Evolutionary conservation across 1,284 basidiomycete species (phyloP).

Genomic region (Puccinia polysora): DNA sequence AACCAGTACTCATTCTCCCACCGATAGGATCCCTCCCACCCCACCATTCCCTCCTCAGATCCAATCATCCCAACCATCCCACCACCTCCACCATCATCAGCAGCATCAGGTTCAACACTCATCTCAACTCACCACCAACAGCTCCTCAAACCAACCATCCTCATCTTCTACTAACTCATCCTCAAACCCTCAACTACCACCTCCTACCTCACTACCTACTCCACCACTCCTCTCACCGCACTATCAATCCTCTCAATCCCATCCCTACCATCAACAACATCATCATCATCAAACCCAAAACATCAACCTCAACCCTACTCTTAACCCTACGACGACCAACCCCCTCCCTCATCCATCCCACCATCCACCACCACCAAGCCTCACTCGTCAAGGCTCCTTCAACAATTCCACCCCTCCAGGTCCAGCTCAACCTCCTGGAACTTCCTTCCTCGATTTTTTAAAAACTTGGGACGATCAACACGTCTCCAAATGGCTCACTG

Average conservation of each 20-base stretch:
- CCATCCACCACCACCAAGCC: background rate
- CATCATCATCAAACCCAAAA: background rate
- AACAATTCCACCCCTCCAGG: constrained; percentile 5
- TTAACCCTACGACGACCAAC: background rate
- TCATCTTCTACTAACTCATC: background rate
- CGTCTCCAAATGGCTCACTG: constrained; percentile 46
- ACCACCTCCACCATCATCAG: no score
- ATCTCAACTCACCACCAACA: no score
- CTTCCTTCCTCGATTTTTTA: constrained; percentile 28
- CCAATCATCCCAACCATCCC: constrained; percentile 5
- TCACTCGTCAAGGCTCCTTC: constrained; percentile 8
- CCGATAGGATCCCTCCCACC: constrained; percentile 6
- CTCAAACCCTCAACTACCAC: background rate
- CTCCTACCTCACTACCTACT: background rate
- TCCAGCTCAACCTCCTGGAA: background rate
- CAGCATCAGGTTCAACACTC: no score
- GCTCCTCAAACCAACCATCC: background rate
- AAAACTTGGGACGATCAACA: constrained; percentile 32
- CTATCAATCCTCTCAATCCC: background rate
- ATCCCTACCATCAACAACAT: background rate
- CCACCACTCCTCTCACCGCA: background rate
- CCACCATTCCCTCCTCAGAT: background rate
- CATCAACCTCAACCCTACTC: constrained; percentile 1
- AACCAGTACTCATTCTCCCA: background rate
- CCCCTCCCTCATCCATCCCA: background rate